Evolutionary conservation across 139 green algal genomes (phyloP), one percentile per base, ranked within the genome.

Genomic region (Chlorokybus atmophyticus): DNA sequence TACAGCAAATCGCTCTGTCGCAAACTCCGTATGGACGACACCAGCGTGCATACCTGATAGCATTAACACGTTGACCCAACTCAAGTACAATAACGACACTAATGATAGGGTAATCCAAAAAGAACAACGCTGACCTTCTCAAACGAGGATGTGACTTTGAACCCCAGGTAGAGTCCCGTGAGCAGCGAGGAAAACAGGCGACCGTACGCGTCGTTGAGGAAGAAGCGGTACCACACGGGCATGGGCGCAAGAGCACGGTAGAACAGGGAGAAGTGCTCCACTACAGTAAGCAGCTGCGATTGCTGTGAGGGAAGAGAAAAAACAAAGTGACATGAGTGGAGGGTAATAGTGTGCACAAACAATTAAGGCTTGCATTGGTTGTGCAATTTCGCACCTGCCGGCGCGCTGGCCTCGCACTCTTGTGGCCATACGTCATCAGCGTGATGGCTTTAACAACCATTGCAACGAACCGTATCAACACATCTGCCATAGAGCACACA

Each of bases 171-270:
- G 40, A 77, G 19, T 1, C 66, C 75, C 25, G 74, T 57, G 24
- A 59, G 59, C 1, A 74, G 38, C 0, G 52, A 63, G 4, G 64
- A 53, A 1, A 77, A 50, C 3, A 74, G n/a, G 17, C 40, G 52
- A 29, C 57, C 51, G 25, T 44, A 57, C 23, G n/a, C 7, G 5
- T 53, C 55, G 39, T 62, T 40, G 23, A 58, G n/a, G 23, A 68
- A 67, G 29, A 52, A 71, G 32, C 28, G 70, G 40, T 64, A 85
- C 79, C 75, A 86, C 0, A 82, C 55, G 3, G 75, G 66, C 3
- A 57, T 62, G 2, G 82, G 72, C 4, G 83, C 48, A 24, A 85
- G 29, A 8, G 51, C 41, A 2, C 82, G 56, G 51, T 85, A 80
- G 1, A 69, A 31, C 6, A 65, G 24, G 4, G 51, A 21, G 2